Conservation (phyloP, 257 asterid species). For the Prunella vulgaris region DNA sequence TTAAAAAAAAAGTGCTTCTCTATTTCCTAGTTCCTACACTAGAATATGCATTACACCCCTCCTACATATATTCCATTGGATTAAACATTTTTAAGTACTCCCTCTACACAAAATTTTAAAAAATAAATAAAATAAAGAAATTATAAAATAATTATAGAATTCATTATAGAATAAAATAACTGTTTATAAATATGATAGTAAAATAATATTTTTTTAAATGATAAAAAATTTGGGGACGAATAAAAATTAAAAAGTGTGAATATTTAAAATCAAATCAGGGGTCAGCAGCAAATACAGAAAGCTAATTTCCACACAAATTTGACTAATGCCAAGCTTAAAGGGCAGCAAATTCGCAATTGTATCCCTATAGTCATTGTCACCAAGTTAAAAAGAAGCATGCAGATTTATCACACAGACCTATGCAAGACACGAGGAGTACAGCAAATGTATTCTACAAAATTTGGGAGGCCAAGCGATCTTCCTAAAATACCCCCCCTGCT, state of each 20-base stretch:
- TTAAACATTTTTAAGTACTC: background rate
- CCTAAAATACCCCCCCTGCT: slow-evolving; percentile 30
- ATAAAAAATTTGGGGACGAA: too few relatives aligned
- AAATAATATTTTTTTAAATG: too few relatives aligned
- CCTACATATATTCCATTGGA: background rate
- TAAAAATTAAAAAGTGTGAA: too few relatives aligned
- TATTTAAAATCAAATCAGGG: slow-evolving; percentile 10
- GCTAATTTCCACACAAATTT: background rate
- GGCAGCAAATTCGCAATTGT: background rate
- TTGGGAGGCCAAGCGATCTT: slow-evolving; percentile 18
- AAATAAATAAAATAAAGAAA: too few relatives aligned
- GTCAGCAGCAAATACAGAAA: slow-evolving; percentile 5
- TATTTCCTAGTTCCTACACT: too few relatives aligned
- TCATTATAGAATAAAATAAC: too few relatives aligned
- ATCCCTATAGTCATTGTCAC: slow-evolving; percentile 5
- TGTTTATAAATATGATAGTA: too few relatives aligned
- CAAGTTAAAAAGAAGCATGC: background rate
- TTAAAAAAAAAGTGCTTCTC: too few relatives aligned
- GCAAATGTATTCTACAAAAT: slow-evolving; percentile 31
- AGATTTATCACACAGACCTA: slow-evolving; percentile 12
- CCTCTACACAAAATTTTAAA: too few relatives aligned
- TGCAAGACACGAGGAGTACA: background rate
- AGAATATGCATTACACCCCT: too few relatives aligned
- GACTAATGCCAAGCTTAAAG: background rate
- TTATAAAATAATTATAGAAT: too few relatives aligned